These are phyloP conservation scores for Golubevia sp. DNA, from an alignment of 1,284 basidiomycete genomes.

Conservation along the genomic window DNA sequence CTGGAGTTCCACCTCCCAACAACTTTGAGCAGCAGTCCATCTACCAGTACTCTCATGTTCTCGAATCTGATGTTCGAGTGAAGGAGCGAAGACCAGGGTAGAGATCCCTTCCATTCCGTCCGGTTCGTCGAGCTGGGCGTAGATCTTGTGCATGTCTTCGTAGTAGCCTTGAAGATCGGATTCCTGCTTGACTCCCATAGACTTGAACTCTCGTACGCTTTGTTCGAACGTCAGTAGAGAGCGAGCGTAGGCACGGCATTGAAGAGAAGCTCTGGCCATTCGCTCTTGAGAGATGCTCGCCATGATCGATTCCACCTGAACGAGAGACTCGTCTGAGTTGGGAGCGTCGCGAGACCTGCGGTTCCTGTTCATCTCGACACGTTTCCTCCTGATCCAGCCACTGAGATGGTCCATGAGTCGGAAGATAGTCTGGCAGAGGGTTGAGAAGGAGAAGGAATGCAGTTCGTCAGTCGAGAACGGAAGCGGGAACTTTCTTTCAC, in stretches of 20 bases:
- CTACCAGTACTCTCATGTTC: conserved; percentile 96
- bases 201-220: conserved; percentile 64
- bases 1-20: conserved; percentile 97
- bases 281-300: conserved; percentile 83
- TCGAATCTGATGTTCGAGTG: conserved; percentile 93
- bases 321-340: conserved; percentile 67
- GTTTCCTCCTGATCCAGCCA: conserved; percentile 74
- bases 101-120: conserved; percentile 99
- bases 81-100: conserved; percentile 82
- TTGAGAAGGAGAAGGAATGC: neutral
- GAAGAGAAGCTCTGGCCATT: conserved; percentile 89
- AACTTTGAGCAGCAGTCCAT: conserved; percentile 98
- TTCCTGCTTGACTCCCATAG: neutral
- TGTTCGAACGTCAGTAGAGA: conserved; percentile 94
- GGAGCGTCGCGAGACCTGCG: conserved; percentile 64
- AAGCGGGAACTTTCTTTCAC: neutral
- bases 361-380: conserved; percentile 47
- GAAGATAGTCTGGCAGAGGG: conserved; percentile 75
- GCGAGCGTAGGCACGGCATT: conserved; percentile 91
- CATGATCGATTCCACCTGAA: conserved; percentile 76
- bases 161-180: conserved; percentile 71
- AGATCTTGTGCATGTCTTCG: conserved; percentile 92
- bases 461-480: neutral
- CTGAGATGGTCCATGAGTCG: conserved; percentile 92
- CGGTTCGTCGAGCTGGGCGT: conserved; percentile 93